Base-by-base conservation (phyloP, 306 rosid species). In the Datisca glomerata region DNA sequence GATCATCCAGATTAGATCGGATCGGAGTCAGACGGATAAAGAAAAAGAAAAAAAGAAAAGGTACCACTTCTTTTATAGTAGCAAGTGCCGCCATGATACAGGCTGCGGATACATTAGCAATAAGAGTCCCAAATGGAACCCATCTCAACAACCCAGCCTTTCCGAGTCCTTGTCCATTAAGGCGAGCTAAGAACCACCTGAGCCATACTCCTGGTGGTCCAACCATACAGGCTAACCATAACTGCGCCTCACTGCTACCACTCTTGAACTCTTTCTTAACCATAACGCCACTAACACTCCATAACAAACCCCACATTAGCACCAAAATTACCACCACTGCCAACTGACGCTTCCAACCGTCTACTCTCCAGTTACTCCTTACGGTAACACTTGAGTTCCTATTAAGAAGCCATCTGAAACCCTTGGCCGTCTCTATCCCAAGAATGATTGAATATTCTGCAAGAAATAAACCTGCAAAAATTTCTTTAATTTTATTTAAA, bases 141-240 rank as follows among this genome's bases (percentile, higher is more conserved):
- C 93, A 78, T 57, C 61, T 67, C 39, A 70, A 43, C 29, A 41
- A 40, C 24, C 71, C 69, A 6, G 14, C 40, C 31, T 8, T 80
- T 53, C 96, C 96, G 15, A 85, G 35, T 18, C 85, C 93, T 11
- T 65, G 75, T 0, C 85, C 89, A 39, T 80, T 85, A 5, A 80
- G 56, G 19, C 72, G 43, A 3, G 89, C 80, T 29, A 85, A 69
- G 68, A 74, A 56, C 93, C 96, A 85, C 61, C 80, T 62, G 47
- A 63, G 47, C 96, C 96, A 85, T 35, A 80, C 96, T 25, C 89
- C 96, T 7, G 55, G 10, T 9, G 96, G 93, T 19, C 93, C 96
- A 65, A 85, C 69, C 13, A 85, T 24, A 70, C 89, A 85, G 22
- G 70, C 89, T 39, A 89, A 29, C 89, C 82, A 80, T 10, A 77